Evolutionary conservation across 2,329 filamentous ascomycete genomes (phyloP).

Genomic region (Blastomyces silverae): DNA sequence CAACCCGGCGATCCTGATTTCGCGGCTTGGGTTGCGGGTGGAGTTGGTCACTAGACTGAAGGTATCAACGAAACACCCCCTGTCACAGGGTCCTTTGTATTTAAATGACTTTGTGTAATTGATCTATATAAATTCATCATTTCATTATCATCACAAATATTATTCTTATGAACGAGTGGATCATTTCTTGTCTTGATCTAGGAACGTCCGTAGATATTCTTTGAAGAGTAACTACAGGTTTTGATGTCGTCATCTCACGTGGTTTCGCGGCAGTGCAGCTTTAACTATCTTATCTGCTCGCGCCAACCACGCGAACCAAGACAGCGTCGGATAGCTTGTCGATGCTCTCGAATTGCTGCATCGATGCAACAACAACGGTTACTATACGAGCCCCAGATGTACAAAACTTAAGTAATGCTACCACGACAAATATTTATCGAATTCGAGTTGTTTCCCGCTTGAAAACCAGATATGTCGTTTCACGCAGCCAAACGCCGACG

Average conservation of each 20-base stretch:
- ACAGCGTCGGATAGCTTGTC: not conserved
- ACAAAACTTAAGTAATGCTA: not conserved
- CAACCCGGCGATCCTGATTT: conserved; percentile 61
- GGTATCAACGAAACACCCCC: not conserved
- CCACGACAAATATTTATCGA: not conserved
- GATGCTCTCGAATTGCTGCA: not conserved
- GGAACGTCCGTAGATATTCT: too few species aligned
- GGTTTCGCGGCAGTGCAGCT: not conserved
- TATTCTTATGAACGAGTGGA: not conserved
- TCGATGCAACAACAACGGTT: not conserved
- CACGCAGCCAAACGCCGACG: conserved; percentile 55
- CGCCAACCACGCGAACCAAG: not conserved
- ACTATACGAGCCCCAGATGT: not conserved
- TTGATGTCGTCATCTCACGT: conserved; percentile 1
- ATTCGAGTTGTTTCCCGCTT: not conserved
- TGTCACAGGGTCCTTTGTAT: not conserved
- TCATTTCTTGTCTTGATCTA: too few species aligned
- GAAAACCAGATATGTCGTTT: conserved; percentile 18
- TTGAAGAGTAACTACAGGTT: too few species aligned
- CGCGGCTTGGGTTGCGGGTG: conserved; percentile 60
- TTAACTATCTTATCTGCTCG: conserved; percentile 2
- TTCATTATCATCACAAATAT: not conserved
- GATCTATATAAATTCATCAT: not conserved
- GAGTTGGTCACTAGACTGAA: conserved; percentile 49
- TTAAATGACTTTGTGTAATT: not conserved